Base-by-base conservation (phyloP, 2,329 filamentous ascomycete genomes). In the Aspergillus thermomutatus region DNA sequence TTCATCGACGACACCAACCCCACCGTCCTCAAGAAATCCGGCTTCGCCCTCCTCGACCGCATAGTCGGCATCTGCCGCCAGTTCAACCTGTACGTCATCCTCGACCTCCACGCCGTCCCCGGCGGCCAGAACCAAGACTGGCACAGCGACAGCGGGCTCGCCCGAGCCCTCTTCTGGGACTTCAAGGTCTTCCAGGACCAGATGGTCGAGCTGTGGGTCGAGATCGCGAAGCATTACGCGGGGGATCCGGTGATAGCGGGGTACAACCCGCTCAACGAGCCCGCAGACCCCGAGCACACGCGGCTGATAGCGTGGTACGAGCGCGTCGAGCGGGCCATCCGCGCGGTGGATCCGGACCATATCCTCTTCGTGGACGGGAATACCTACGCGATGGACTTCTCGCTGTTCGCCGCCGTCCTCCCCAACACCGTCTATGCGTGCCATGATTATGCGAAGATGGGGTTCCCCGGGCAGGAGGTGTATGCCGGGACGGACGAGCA, bases 241-340 rank as follows among this genome's bases (percentile, higher is more conserved):
- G 68, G 62, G 41, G 77, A 79, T 54, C 56, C 74, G 5, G 75
- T 72, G 68, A 69, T 79, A 3, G 79, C 79, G 1, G 79, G 78
- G 0, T 81, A 80, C 62, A 80, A 80, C 57, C 75, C 77, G 3
- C 72, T 80, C 45, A 80, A 81, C 57, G 78, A 81, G 61, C 79
- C 78, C 11, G 74, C 71, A 34, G 79, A 80, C 56, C 72, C 78
- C 1, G 54, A 75, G 49, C 77, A 79, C 52, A 65, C 66, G 45
- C 69, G 75, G 2, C 69, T 80, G 0, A 72, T 71, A 5, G 67
- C 67, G 0, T 81, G 75, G 60, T 80, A 80, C 57, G 72, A 72
- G 1, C 67, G 76, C 2, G 60, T 77, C 1, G 78, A 80, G 58
- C 72, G 72, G 40, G 75, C 71, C 4, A 79, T 81, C 49, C 69